A percentile compares a stretch with the other conserved stretches of the same genome.
Conservation (phyloP, 2,329 filamentous ascomycete species). For the Fusarium praegraminearum region DNA sequence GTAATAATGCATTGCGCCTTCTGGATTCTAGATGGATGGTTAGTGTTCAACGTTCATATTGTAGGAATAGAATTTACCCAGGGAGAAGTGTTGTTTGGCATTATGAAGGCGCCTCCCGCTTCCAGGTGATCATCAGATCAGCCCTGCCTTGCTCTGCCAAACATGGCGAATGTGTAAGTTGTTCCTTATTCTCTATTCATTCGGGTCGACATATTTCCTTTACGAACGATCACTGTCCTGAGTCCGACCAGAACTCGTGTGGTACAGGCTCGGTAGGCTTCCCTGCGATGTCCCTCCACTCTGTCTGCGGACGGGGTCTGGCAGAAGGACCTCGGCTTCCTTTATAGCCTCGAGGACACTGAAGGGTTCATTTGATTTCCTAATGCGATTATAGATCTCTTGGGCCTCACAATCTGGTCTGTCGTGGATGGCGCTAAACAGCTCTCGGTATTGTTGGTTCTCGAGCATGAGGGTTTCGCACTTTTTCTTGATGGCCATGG, state of each 20-base stretch:
- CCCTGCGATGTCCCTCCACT: not conserved
- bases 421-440: conserved; percentile 16
- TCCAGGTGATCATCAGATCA: not conserved
- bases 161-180: not conserved
- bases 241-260: conserved; percentile 5
- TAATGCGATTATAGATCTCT: conserved; percentile 15
- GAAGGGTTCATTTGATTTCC: conserved; percentile 7
- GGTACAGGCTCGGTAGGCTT: not conserved
- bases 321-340: conserved; percentile 13
- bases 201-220: not conserved
- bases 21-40: not conserved
- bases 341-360: conserved; percentile 10
- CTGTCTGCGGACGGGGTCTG: not conserved
- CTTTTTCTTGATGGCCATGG: conserved; percentile 15
- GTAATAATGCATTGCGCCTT: not conserved
- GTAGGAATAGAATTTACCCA: conserved; percentile 4
- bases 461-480: conserved; percentile 16
- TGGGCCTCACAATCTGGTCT: conserved; percentile 17
- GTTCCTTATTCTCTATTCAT: not conserved
- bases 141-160: not conserved
- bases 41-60: not conserved
- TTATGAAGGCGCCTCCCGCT: not conserved
- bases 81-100: not conserved
- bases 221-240: not conserved
- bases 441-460: conserved; percentile 27